Evolutionary conservation across 495 filamentous ascomycete genomes (phyloP).

Genomic region (Ramalina intermedia): DNA sequence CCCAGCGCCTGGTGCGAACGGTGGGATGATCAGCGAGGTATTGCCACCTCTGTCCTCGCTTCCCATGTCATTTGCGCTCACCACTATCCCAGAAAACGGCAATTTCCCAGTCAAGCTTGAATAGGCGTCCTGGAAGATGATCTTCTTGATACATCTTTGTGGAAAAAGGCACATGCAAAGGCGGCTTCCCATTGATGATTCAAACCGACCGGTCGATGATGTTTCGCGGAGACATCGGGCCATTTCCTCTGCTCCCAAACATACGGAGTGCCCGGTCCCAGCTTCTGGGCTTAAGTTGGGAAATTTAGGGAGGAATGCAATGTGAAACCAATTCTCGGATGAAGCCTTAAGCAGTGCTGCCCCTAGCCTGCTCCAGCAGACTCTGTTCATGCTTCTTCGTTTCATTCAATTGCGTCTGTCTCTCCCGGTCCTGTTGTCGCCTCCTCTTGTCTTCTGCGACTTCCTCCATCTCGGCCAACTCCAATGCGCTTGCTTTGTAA

Average conservation of each 20-base stretch:
- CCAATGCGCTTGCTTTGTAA: conserved; percentile 43
- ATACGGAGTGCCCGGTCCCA: no score
- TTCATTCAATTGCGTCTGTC: conserved; percentile 45
- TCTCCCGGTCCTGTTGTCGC: conserved; percentile 40
- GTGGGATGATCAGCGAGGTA: conserved; percentile 97
- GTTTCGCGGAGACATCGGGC: no score
- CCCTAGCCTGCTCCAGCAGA: conserved; percentile 41
- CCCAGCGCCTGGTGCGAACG: conserved; percentile 85
- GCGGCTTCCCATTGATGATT: no score
- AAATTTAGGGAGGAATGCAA: no score
- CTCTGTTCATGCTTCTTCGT: conserved; percentile 50
- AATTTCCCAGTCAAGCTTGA: conserved; percentile 64
- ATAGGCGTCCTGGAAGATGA: neutral
- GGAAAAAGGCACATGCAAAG: no score
- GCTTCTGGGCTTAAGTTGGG: no score
- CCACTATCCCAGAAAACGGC: conserved; percentile 52
- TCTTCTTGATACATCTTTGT: no score
- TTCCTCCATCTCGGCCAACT: conserved; percentile 42
- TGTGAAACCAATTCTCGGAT: neutral
- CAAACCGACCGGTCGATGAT: no score
- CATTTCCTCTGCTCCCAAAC: no score
- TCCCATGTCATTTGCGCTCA: neutral
- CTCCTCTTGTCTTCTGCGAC: conserved; percentile 40
- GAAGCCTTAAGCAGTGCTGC: neutral
- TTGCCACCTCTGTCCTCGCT: conserved; percentile 14